Conservation (phyloP, 2,329 filamentous ascomycete species). For the Ilyonectria robusta region DNA sequence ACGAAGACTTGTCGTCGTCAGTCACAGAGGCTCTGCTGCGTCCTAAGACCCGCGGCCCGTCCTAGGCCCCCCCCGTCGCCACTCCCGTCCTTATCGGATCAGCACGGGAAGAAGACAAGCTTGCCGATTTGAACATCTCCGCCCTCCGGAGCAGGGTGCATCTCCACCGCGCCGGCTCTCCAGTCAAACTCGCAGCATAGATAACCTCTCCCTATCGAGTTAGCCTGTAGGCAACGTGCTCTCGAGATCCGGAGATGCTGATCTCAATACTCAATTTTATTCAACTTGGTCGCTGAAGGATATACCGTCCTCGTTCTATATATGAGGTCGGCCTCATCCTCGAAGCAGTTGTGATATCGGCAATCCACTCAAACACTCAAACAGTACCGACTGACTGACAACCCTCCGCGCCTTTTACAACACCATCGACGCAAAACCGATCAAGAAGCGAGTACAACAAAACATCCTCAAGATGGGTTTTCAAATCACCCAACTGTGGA, state of each 20-base stretch:
- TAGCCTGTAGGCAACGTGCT: slow-evolving; percentile 31
- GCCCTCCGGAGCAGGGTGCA: slow-evolving; percentile 41
- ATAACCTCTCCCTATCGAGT: slow-evolving; percentile 39
- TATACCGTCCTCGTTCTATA: slow-evolving; percentile 36
- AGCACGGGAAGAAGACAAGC: slow-evolving; percentile 23
- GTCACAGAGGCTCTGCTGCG: slow-evolving; percentile 31
- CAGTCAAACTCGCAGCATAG: slow-evolving; percentile 34
- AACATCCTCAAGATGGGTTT: slow-evolving; percentile 46
- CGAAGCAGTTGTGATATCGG: slow-evolving; percentile 28
- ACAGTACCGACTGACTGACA: not conserved
- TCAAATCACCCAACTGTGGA: slow-evolving; percentile 50
- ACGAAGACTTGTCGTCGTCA: slow-evolving; percentile 16
- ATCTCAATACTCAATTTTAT: not conserved
- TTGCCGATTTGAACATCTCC: slow-evolving; percentile 43
- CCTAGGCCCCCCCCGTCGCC: slow-evolving; percentile 33
- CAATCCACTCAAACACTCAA: slow-evolving; percentile 31
- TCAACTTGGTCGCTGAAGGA: slow-evolving; percentile 13
- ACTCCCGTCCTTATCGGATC: slow-evolving; percentile 44
- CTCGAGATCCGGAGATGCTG: slow-evolving; percentile 47
- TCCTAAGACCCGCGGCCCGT: slow-evolving; percentile 34
- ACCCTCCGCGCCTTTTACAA: not conserved
- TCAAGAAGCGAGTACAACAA: not conserved
- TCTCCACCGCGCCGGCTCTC: slow-evolving; percentile 25
- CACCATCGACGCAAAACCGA: not conserved
- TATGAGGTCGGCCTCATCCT: slow-evolving; percentile 34